These are phyloP conservation scores for Claviceps monticola DNA, from an alignment of 2,329 filamentous ascomycete genomes.

Conservation along the genomic window DNA sequence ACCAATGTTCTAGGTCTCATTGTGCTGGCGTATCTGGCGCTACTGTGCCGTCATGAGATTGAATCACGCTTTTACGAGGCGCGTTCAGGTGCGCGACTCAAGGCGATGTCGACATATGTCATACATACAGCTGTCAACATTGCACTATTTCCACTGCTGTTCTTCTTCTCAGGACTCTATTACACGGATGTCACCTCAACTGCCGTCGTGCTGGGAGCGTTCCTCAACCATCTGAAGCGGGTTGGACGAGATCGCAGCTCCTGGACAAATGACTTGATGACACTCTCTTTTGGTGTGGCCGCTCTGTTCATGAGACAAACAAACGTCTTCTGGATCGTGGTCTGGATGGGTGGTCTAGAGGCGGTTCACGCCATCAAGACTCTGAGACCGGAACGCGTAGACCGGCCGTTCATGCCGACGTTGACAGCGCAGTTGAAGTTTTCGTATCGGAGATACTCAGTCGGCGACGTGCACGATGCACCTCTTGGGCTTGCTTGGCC, in stretches of 20 bases:
- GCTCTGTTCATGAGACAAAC: conserved; percentile 78
- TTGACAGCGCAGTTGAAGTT: conserved; percentile 22
- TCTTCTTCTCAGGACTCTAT: conserved; percentile 92
- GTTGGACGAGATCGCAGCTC: conserved; percentile 20
- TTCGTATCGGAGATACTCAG: conserved; percentile 28
- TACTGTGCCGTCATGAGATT: conserved; percentile 38
- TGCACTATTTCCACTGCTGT: conserved; percentile 72
- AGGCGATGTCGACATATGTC: conserved; percentile 24
- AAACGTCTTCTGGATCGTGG: conserved; percentile 88
- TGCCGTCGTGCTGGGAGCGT: conserved; percentile 56
- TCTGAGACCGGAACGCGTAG: conserved; percentile 20
- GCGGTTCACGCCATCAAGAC: conserved; percentile 36
- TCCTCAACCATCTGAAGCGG: conserved; percentile 40
- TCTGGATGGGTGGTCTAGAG: conserved; percentile 56
- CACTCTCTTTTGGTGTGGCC: conserved; percentile 44
- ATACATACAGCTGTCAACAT: conserved; percentile 63
- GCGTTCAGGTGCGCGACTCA: conserved; percentile 8
- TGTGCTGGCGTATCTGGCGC: conserved; percentile 29
- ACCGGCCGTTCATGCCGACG: conserved; percentile 18
- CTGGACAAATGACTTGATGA: conserved; percentile 25
- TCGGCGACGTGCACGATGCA: conserved; percentile 43
- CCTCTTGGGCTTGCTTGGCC: conserved; percentile 31
- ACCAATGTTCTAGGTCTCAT: conserved; percentile 30
- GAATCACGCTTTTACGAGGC: conserved; percentile 26
- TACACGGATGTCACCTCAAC: conserved; percentile 89